These are phyloP conservation scores for Prunus dulcis DNA, from an alignment of 306 rosid species.

Conservation along the genomic window DNA sequence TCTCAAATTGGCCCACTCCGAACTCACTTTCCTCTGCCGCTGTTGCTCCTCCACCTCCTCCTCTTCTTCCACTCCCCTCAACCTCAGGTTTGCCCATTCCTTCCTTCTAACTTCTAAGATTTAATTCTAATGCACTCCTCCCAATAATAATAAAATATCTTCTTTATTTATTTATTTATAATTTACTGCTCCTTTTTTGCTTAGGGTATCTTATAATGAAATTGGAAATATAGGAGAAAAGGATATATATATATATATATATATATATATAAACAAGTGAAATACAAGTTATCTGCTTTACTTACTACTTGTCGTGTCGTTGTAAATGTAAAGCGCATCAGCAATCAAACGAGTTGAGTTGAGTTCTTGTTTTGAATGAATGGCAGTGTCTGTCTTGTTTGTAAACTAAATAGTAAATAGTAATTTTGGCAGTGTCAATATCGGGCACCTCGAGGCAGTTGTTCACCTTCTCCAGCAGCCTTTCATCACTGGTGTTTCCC, in stretches of 20 bases:
- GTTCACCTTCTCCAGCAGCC: slow-evolving; percentile 81
- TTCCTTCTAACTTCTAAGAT: neutral
- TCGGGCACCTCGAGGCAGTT: slow-evolving; percentile 87
- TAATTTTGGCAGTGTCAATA: slow-evolving; percentile 51
- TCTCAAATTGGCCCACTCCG: slow-evolving; percentile 61
- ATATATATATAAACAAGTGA: too few relatives aligned
- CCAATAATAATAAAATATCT: neutral
- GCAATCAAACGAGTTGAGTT: neutral
- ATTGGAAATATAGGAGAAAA: too few relatives aligned
- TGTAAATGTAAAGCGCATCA: too few relatives aligned
- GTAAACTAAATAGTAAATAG: neutral
- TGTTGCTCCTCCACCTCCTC: slow-evolving; percentile 34
- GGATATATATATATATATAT: too few relatives aligned
- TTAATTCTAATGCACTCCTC: neutral
- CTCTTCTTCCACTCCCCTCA: slow-evolving; percentile 36
- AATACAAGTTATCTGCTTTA: too few relatives aligned
- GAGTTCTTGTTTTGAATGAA: neutral
- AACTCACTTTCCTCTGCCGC: slow-evolving; percentile 64
- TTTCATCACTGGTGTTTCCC: slow-evolving; percentile 71
- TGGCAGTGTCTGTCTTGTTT: slow-evolving; percentile 6
- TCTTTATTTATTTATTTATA: neutral
- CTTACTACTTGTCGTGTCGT: too few relatives aligned
- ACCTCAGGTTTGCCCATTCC: slow-evolving; percentile 48
- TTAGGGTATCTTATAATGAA: too few relatives aligned
- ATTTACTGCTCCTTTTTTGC: too few relatives aligned